phyloP scores from a whole-genome alignment of 306 rosid species.

The Casuarina equisetifolia region DNA sequence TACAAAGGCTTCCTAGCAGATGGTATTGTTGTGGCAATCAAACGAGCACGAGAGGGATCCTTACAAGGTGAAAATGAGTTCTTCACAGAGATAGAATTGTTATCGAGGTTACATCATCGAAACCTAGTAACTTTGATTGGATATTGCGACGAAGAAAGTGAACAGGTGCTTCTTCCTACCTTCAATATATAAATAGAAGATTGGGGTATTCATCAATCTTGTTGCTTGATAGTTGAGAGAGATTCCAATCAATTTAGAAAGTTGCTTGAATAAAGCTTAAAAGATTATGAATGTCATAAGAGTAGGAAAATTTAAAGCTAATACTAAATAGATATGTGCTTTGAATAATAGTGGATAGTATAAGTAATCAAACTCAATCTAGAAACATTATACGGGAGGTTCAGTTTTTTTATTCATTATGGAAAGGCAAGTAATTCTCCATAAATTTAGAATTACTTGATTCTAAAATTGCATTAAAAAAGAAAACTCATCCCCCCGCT shows the following conservation, averaged over 20 bases:
- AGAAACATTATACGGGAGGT: neutral
- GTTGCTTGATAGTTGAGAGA: constrained; percentile 3
- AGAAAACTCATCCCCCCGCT: constrained; percentile 12
- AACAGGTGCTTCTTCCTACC: constrained; percentile 53
- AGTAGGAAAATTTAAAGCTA: neutral
- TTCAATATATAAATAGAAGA: neutral
- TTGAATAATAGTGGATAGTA: constrained; percentile 1
- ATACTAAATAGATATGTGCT: neutral
- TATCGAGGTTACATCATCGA: constrained; percentile 82
- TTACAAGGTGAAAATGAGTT: constrained; percentile 87
- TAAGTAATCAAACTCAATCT: constrained; percentile 10
- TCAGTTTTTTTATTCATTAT: constrained; percentile 4
- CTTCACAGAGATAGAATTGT: constrained; percentile 74
- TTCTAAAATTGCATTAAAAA: constrained; percentile 2
- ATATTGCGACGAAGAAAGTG: constrained; percentile 78
- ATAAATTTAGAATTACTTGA: constrained; percentile 6
- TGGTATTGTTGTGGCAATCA: constrained; percentile 69
- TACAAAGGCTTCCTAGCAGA: constrained; percentile 65
- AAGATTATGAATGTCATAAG: neutral
- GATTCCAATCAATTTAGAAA: neutral
- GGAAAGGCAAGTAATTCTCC: neutral
- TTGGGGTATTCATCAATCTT: constrained; percentile 6
- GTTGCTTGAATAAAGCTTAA: neutral
- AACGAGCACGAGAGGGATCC: constrained; percentile 86
- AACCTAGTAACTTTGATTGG: constrained; percentile 81